Base-by-base conservation (phyloP, 2,329 filamentous ascomycete genomes). In the Xylariales sp. region DNA sequence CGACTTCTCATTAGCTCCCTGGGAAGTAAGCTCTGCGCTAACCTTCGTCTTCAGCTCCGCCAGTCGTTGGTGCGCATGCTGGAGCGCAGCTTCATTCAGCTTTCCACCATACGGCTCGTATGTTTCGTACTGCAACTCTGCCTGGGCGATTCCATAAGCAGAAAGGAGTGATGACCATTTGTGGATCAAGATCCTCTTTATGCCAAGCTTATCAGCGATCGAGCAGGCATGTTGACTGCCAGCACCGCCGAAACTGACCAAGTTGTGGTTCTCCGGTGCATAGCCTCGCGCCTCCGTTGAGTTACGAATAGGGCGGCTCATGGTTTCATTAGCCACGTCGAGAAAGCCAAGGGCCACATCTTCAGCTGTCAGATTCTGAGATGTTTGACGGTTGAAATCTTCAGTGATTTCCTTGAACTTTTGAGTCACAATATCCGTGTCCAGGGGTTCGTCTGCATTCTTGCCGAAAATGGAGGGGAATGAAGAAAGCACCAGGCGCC, bases 401-500 rank as follows among this genome's bases (percentile, higher is more conserved):
- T 54, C 51, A 1, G 68, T 63, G 33, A 73, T 46, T 15, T 65
- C 57, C 4, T 57, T 39, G 37, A 72, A 69, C 17, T 62, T 62
- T 38, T 54, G 42, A 12, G 50, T 52, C 6, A 61, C 59, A 16
- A 63, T 56, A 6, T 67, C 66, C 2, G 55, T 49, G 33, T 68
- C 67, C 10, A 74, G 51, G 1, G 62, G 45, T 52, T 81, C 67
- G 30, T 85, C 67, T 52, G 85, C 81, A 33, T 80, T 76, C 50
- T 79, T 78, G 13, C 81, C 82, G 37, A 85, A 85, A 41, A 87
- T 85, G 48, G 82, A 81, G 0, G 81, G 83, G 49, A 86, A 87
- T 55, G 81, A 84, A 38, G 84, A 78, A 0, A 82, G 67, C 33
- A 60, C 49, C 27, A 62, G 57, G 20, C 82, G 68, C 3, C 83